Base-by-base conservation (phyloP, 192 early-diverging fungal species). In the Gamsiella multidivaricata region DNA sequence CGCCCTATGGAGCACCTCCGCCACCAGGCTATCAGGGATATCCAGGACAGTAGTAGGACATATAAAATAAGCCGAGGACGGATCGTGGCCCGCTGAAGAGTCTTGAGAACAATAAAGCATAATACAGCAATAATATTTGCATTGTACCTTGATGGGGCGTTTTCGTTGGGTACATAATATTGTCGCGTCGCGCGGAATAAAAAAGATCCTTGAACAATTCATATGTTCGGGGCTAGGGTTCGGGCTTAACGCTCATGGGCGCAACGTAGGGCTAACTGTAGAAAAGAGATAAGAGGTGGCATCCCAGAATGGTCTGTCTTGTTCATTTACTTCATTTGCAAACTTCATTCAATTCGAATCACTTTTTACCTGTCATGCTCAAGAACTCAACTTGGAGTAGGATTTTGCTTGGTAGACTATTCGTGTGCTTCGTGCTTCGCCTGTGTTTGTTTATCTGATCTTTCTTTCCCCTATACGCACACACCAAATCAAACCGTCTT, bases 321-420 rank as follows among this genome's bases (percentile, higher is more conserved):
- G n/a, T n/a, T n/a, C n/a, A n/a, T n/a, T n/a, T n/a, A n/a, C n/a
- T n/a, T n/a, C n/a, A n/a, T n/a, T n/a, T n/a, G n/a, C n/a, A n/a
- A n/a, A n/a, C 37, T 39, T 5, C 47, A 59, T 36, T 41, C 67
- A 25, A 47, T 39, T 29, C 42, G 15, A 17, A 50, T 68, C 43
- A 22, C n/a, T 47, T 22, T 26, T 43, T 32, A 11, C 5, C 46
- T n/a, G 59, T 25, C 22, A 70, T 70, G 67, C 67, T 70, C 49
- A 70, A 70, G 50, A 70, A 70, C 57, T 70, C 67, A 26, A 70
- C 58, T 25, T 70, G 67, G 67, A 70, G 67, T 70, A 70, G 42
- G 67, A 20, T 10, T 15, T 15, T 50, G 12, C 29, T 6, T 39
- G 18, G 20, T 15, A 9, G 31, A 41, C 36, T 64, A 31, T 39